A percentile compares a stretch with the other conserved stretches of the same genome.
These are phyloP conservation scores for Stagonosporopsis tanaceti DNA, from an alignment of 2,329 filamentous ascomycete genomes.

Conservation along the genomic window DNA sequence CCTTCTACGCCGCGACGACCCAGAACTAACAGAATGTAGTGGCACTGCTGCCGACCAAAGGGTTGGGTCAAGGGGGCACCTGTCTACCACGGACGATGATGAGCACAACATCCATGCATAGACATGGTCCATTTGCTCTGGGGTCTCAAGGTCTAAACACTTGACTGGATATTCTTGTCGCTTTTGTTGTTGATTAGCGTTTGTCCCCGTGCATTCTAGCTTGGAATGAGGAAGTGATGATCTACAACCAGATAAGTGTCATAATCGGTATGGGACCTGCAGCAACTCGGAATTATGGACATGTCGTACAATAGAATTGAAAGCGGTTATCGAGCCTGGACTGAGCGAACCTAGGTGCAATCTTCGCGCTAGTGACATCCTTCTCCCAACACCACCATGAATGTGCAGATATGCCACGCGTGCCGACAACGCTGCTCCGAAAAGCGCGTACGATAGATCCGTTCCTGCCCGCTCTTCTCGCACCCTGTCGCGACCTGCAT, in stretches of 20 bases:
- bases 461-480: constrained; percentile 68
- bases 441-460: constrained; percentile 63
- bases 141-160: background rate
- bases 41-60: constrained; percentile 34
- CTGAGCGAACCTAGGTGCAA: background rate
- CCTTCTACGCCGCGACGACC: background rate
- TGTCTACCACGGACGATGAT: constrained; percentile 29
- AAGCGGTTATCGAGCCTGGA: background rate
- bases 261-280: background rate
- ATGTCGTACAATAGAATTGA: background rate
- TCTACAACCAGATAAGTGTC: too few relatives aligned
- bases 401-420: constrained; percentile 60
- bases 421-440: constrained; percentile 65
- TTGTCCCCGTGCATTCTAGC: too few relatives aligned
- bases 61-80: constrained; percentile 32
- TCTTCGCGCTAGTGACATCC: constrained; percentile 12
- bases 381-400: constrained; percentile 12
- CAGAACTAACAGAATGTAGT: constrained; percentile 17
- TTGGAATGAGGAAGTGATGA: too few relatives aligned
- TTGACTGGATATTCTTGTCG: background rate
- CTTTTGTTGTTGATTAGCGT: background rate
- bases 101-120: background rate
- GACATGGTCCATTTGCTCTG: background rate
- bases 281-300: background rate
- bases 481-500: constrained; percentile 67